phyloP scores from a whole-genome alignment of 177 flowering plant species.

The Telopea speciosissima region DNA sequence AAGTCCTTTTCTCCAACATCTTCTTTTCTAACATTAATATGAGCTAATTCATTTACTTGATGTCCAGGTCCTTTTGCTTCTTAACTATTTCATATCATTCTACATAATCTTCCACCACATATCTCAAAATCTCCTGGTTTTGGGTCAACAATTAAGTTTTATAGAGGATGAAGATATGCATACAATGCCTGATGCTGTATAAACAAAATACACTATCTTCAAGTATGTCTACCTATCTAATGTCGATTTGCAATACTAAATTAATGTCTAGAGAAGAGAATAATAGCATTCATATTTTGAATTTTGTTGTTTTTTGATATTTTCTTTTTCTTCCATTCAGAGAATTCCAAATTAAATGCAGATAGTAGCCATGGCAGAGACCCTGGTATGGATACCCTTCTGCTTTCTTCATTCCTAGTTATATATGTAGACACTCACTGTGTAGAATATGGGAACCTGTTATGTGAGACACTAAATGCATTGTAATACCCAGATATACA shows the following conservation, averaged over 20 bases:
- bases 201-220: constrained; percentile 74
- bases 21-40: background rate
- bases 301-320: background rate
- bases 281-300: background rate
- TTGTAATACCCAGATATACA: constrained; percentile 50
- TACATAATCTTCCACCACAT: constrained; percentile 71
- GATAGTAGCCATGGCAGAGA: constrained; percentile 67
- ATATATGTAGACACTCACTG: background rate
- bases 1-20: background rate
- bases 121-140: constrained; percentile 52
- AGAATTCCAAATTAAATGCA: constrained; percentile 87
- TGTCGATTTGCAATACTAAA: background rate
- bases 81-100: constrained; percentile 64
- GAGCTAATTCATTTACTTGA: constrained; percentile 14
- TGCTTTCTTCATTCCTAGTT: background rate
- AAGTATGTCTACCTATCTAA: constrained; percentile 43
- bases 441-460: background rate
- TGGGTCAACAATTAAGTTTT: constrained; percentile 58
- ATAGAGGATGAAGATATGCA: constrained; percentile 63
- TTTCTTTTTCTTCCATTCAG: constrained; percentile 33
- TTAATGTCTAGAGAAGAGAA: background rate
- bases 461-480: background rate
- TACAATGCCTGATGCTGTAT: constrained; percentile 63
- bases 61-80: constrained; percentile 63
- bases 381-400: constrained; percentile 41